Evolutionary conservation across 2,329 filamentous ascomycete species (phyloP).

Genomic region (Graphium sp.): DNA sequence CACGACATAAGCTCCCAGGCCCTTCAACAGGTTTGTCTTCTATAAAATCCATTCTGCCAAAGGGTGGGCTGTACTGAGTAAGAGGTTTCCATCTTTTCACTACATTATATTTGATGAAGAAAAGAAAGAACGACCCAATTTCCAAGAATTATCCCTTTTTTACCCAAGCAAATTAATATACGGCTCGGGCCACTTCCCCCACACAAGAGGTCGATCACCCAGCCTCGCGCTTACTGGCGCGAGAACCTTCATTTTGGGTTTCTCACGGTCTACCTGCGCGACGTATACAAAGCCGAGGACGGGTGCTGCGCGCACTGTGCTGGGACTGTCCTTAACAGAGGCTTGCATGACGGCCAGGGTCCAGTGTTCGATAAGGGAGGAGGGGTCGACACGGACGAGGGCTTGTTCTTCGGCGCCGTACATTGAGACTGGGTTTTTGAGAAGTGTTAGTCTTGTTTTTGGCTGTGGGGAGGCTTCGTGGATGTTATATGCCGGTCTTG

Average conservation of each 20-base stretch:
- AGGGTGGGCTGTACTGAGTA: too few relatives aligned
- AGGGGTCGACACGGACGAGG: constrained; percentile 49
- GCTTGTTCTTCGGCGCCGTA: constrained; percentile 16
- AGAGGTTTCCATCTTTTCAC: too few relatives aligned
- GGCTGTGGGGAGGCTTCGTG: too few relatives aligned
- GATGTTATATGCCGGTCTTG: too few relatives aligned
- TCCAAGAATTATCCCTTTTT: too few relatives aligned
- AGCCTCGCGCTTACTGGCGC: constrained; percentile 71
- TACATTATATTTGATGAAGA: too few relatives aligned
- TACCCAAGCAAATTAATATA: constrained; percentile 57
- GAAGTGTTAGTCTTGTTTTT: too few relatives aligned
- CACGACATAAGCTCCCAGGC: too few relatives aligned
- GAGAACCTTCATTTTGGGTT: constrained; percentile 63
- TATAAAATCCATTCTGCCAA: too few relatives aligned
- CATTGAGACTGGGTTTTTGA: constrained; percentile 10
- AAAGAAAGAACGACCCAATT: too few relatives aligned
- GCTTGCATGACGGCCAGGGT: constrained; percentile 76
- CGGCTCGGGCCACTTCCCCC: constrained; percentile 76
- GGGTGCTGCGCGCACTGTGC: constrained; percentile 61
- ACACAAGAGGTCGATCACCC: constrained; percentile 63
- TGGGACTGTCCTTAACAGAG: constrained; percentile 47
- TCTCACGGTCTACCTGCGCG: constrained; percentile 75
- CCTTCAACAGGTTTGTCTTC: too few relatives aligned
- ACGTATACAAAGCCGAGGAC: constrained; percentile 92
- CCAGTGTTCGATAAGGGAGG: constrained; percentile 57